Evolutionary conservation across 805 yeast genomes (phyloP), one percentile per base, ranked within the genome.

Genomic region (Candida silvatica): DNA sequence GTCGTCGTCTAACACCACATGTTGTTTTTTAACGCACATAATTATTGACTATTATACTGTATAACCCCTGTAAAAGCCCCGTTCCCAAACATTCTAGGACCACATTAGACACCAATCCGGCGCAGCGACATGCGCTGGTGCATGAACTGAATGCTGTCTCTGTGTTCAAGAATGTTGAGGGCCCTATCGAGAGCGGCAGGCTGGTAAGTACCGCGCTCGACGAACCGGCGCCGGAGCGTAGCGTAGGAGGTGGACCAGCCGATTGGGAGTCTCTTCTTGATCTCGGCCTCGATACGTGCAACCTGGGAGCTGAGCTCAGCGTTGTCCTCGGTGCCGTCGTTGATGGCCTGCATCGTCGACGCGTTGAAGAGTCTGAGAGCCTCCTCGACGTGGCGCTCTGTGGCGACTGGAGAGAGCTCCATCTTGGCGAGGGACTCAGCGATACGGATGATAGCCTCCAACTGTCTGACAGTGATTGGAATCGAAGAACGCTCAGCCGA

Each of bases 391-490:
- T 92, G 97, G 43, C 74, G 80, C 48, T 77, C 92, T 6, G 76
- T 71, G 3, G 96, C 97, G 14, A 86, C 69, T 2, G 97, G 90
- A 11, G 80, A 69, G 37, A 92, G 63, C 37, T 79, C 78, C 39
- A 92, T 57, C 58, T 92, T 92, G 6, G 98, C 98, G 37, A 92
- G 63, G 0, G 95, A 74, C 62, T 92, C 99, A 2, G 97, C 75
- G 36, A 92, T 92, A 64, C 99, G 88, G 32, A 92, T 77, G 48
- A 92, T 85, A 27, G 99, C 98, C 61, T 92, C 99, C 42, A 92
- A 69, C 64, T 92, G 99, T 69, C 99, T 87, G 30, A 92, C 77
- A 0, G 99, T 92, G 52, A 92, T 90, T 20, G 99, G 99, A 51
- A 92, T 92, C 2, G 96, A 81, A 1, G 97, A 87, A 48, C 97